A percentile compares a stretch with the other conserved stretches of the same genome.
These are phyloP conservation scores for Aspergillus quadrilineatus DNA, from an alignment of 2,329 filamentous ascomycete genomes.

Conservation along the genomic window DNA sequence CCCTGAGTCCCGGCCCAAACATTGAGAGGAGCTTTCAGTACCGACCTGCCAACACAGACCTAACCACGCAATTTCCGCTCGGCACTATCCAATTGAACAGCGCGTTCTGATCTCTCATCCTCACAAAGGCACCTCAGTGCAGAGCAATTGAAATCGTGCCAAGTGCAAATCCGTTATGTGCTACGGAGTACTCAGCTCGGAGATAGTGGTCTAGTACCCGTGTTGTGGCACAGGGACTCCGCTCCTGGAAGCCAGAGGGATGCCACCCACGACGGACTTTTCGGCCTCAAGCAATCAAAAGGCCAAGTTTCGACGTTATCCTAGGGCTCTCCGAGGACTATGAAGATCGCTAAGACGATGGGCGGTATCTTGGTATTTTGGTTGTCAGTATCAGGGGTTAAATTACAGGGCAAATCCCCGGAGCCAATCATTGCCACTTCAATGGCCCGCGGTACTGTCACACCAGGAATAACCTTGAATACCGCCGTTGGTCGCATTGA, in stretches of 20 bases:
- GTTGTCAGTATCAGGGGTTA: slow-evolving; percentile 15
- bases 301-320: not conserved
- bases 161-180: not conserved
- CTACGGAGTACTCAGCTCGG: not conserved
- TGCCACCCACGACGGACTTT: not conserved
- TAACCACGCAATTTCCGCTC: slow-evolving; percentile 1
- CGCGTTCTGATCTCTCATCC: not conserved
- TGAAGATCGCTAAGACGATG: slow-evolving; percentile 5
- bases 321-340: not conserved
- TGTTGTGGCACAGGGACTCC: not conserved
- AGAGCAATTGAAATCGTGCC: not conserved
- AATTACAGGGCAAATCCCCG: slow-evolving; percentile 4
- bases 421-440: slow-evolving; percentile 11
- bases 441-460: slow-evolving; percentile 10
- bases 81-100: slow-evolving; percentile 1
- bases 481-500: slow-evolving; percentile 2
- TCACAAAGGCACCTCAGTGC: not conserved
- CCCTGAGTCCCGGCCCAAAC: not conserved
- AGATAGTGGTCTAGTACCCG: not conserved
- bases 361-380: slow-evolving; percentile 7
- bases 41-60: slow-evolving; percentile 4
- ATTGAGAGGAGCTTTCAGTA: not conserved
- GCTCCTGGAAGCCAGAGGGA: not conserved
- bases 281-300: not conserved
- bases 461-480: slow-evolving; percentile 1